phyloP scores from a whole-genome alignment of 2,329 filamentous ascomycete species.

The Penicillium freii region DNA sequence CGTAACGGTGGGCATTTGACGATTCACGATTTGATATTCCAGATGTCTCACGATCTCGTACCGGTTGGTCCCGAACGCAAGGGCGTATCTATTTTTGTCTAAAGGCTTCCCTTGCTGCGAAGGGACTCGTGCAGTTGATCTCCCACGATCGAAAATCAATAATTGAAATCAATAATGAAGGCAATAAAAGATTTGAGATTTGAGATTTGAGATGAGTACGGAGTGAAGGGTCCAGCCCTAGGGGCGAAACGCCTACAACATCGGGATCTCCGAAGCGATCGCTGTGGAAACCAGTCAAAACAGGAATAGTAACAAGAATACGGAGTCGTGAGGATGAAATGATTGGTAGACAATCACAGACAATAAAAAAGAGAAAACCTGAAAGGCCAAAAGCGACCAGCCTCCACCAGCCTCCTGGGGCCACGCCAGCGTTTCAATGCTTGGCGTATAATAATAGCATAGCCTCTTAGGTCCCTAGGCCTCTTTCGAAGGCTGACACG shows the following conservation, averaged over 20 bases:
- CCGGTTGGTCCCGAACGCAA: neutral
- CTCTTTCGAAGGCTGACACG: conserved; percentile 5
- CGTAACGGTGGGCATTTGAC: neutral
- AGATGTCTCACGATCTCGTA: neutral
- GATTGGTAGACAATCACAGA: neutral
- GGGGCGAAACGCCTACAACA: neutral
- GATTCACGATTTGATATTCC: neutral
- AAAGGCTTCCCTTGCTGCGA: conserved; percentile 7
- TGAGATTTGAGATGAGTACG: neutral
- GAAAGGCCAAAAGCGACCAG: neutral
- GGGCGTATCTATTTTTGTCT: conserved; percentile 3
- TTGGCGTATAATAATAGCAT: conserved; percentile 18
- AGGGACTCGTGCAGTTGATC: conserved; percentile 4
- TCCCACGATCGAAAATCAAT: neutral
- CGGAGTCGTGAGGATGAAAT: neutral
- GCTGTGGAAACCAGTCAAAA: neutral
- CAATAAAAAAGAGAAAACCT: too few species aligned
- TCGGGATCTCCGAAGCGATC: neutral
- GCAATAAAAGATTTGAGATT: neutral
- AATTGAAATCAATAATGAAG: neutral
- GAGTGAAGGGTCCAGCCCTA: neutral
- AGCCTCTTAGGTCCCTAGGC: neutral
- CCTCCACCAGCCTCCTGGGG: neutral
- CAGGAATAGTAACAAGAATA: neutral
- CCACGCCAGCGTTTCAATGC: conserved; percentile 6